Conservation (phyloP, 2,329 filamentous ascomycete species). For the Paecilomyces formosus region DNA sequence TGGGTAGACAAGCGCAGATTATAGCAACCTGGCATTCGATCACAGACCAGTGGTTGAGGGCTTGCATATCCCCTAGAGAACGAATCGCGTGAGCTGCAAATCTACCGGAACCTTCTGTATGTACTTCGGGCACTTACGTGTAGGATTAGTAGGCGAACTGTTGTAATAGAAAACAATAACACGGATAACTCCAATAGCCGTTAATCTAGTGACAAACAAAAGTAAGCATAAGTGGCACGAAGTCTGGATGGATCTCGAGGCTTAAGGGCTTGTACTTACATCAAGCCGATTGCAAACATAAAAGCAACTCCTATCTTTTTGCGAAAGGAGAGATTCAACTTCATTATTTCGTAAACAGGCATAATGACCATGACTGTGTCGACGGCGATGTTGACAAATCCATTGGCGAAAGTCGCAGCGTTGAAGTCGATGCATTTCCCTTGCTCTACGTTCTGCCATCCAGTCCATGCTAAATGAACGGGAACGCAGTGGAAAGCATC, state of each 20-base stretch:
- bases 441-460: not conserved
- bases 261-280: not conserved
- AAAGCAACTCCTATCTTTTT: not conserved
- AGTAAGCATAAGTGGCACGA: not conserved
- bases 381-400: not conserved
- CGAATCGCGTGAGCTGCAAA: not conserved
- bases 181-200: not conserved
- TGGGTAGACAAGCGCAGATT: conserved; percentile 5
- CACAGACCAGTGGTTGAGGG: conserved; percentile 3
- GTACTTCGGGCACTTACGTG: not conserved
- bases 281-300: not conserved
- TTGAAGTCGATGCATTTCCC: not conserved
- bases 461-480: not conserved
- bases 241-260: not conserved
- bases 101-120: not conserved
- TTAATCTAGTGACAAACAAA: not conserved
- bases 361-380: not conserved
- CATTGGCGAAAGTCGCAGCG: not conserved
- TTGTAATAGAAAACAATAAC: not conserved
- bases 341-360: not conserved
- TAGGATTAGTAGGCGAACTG: not conserved
- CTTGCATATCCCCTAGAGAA: conserved; percentile 1
- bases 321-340: not conserved
- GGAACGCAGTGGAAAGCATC: not conserved
- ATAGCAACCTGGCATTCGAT: conserved; percentile 6